Conservation (phyloP, 768 basidiomycete genomes). For the Leccinum subgranulosum region DNA sequence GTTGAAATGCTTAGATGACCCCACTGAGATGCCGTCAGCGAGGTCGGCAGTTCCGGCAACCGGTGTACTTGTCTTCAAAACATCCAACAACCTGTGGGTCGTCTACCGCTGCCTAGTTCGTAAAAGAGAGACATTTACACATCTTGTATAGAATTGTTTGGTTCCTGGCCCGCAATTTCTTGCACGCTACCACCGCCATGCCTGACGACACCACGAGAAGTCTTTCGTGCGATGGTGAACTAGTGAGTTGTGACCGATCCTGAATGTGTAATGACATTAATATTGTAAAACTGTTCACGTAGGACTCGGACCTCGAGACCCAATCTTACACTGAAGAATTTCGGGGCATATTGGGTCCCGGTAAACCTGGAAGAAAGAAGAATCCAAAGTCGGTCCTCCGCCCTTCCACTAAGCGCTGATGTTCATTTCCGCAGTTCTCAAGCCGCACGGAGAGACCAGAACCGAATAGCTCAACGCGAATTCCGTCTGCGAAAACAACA, state of each 20-base stretch:
- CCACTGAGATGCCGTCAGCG: constrained; percentile 16
- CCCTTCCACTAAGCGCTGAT: constrained; percentile 12
- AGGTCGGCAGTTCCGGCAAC: constrained; percentile 9
- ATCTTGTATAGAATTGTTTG: not conserved
- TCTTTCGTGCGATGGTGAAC: constrained; percentile 60
- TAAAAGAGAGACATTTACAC: not conserved
- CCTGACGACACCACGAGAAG: constrained; percentile 54
- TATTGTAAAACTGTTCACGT: constrained; percentile 7
- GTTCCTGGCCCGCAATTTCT: constrained; percentile 32
- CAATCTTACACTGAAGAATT: constrained; percentile 43
- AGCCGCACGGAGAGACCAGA: constrained; percentile 84
- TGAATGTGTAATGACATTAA: constrained; percentile 9
- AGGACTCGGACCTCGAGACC: constrained; percentile 72
- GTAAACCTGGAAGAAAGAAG: constrained; percentile 74
- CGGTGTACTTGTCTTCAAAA: constrained; percentile 1
- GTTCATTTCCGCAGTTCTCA: constrained; percentile 60
- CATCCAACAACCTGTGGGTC: constrained; percentile 4
- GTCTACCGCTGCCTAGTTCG: not conserved
- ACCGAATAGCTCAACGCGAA: constrained; percentile 90
- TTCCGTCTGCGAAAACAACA: constrained; percentile 92
- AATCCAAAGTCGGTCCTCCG: constrained; percentile 69
- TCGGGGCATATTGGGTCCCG: constrained; percentile 19
- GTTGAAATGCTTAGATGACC: constrained; percentile 1
- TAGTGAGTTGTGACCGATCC: constrained; percentile 24
- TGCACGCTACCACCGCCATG: constrained; percentile 34